phyloP scores from a whole-genome alignment of 2,329 filamentous ascomycete species.

The Lasiodiplodia citricola region DNA sequence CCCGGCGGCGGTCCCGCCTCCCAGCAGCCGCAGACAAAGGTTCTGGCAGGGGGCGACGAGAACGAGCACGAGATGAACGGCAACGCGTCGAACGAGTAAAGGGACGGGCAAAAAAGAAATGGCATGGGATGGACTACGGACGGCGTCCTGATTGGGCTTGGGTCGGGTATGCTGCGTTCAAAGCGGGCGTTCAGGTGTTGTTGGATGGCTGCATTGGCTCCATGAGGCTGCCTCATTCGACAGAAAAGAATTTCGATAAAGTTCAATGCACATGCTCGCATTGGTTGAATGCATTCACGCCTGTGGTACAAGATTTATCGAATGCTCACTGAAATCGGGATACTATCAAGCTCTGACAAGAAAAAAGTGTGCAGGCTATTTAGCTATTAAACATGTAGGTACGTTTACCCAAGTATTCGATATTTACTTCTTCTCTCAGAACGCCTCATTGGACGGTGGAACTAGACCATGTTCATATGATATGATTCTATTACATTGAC shows the following conservation, averaged over 20 bases:
- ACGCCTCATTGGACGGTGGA: neutral
- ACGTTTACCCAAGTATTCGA: too few species aligned
- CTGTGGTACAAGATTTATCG: neutral
- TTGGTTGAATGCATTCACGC: neutral
- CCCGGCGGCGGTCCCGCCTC: constrained; percentile 63
- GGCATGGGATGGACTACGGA: constrained; percentile 6
- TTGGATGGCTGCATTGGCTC: neutral
- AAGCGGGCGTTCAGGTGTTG: constrained; percentile 23
- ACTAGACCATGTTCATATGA: neutral
- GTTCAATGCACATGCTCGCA: constrained; percentile 6
- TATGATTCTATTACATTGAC: too few species aligned
- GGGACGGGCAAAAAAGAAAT: neutral
- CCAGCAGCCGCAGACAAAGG: constrained; percentile 39
- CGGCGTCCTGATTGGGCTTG: constrained; percentile 17
- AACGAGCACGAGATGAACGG: constrained; percentile 17
- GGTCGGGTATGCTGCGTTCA: constrained; percentile 17
- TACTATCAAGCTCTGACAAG: neutral
- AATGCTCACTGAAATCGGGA: neutral
- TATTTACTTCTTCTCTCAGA: too few species aligned
- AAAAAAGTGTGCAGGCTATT: too few species aligned
- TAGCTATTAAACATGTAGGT: too few species aligned
- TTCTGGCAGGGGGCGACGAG: constrained; percentile 38
- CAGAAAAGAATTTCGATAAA: constrained; percentile 4
- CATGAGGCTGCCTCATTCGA: neutral
- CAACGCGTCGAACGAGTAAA: neutral